A percentile compares a stretch with the other conserved stretches of the same genome.
Conservation (phyloP, 2,329 filamentous ascomycete genomes). For the Alternaria triticimaculans region DNA sequence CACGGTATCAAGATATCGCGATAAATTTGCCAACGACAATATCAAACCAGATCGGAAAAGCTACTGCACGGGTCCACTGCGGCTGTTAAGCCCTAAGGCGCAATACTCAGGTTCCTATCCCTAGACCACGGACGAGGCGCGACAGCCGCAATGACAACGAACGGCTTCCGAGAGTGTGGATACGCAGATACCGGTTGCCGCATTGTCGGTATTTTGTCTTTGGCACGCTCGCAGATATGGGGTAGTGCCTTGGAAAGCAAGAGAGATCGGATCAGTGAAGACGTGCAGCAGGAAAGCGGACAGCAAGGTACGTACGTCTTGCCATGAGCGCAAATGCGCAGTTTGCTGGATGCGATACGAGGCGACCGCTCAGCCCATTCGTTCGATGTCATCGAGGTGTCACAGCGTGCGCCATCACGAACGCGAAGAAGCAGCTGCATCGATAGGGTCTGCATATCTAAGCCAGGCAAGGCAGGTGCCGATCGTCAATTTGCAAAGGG, state of each 20-base stretch:
- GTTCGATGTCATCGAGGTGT: not conserved
- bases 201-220: not conserved
- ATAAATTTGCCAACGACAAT: not conserved
- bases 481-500: slow-evolving; percentile 1
- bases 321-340: not conserved
- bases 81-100: not conserved
- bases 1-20: not conserved
- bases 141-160: not conserved
- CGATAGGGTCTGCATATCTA: not conserved
- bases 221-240: not conserved
- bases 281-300: not conserved
- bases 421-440: slow-evolving; percentile 2
- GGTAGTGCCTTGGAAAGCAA: not conserved
- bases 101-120: not conserved
- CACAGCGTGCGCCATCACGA: not conserved
- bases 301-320: not conserved
- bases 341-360: not conserved
- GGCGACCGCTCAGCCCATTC: not conserved
- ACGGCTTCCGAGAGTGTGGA: not conserved
- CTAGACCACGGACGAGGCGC: not conserved
- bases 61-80: not conserved
- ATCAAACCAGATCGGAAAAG: not conserved
- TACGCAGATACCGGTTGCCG: not conserved
- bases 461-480: slow-evolving; percentile 15
- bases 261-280: not conserved